Evolutionary conservation across 2,329 filamentous ascomycete species (phyloP).

Genomic region (Davidsoniella australis): DNA sequence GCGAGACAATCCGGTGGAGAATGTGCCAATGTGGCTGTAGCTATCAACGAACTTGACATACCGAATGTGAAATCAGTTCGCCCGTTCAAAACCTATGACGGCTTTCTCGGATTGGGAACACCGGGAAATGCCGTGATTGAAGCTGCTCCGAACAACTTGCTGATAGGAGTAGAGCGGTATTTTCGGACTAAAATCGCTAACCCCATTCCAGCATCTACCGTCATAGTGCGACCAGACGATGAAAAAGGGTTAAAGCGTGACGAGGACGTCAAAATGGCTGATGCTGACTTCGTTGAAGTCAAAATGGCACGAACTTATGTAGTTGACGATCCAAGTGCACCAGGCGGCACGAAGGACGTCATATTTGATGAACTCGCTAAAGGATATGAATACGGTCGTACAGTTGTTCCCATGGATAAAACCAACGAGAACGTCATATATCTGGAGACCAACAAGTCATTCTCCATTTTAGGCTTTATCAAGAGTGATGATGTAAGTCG

Average conservation of each 20-base stretch:
- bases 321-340: constrained; percentile 55
- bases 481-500: constrained; percentile 44
- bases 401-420: constrained; percentile 74
- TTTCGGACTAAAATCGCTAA: constrained; percentile 67
- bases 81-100: constrained; percentile 65
- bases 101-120: constrained; percentile 64
- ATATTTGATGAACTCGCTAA: constrained; percentile 73
- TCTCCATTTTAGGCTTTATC: constrained; percentile 80
- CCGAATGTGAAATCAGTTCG: constrained; percentile 62
- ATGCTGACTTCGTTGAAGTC: constrained; percentile 45
- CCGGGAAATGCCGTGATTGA: constrained; percentile 23
- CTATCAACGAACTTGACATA: constrained; percentile 59
- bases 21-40: constrained; percentile 75
- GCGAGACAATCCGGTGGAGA: constrained; percentile 50
- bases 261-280: constrained; percentile 31
- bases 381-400: constrained; percentile 85
- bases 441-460: constrained; percentile 55
- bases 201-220: constrained; percentile 60
- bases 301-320: constrained; percentile 65
- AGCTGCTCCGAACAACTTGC: constrained; percentile 38
- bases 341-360: constrained; percentile 68
- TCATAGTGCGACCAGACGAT: constrained; percentile 39
- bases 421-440: constrained; percentile 81
- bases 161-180: constrained; percentile 79
- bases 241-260: constrained; percentile 19